Percentiles rank a stretch among this genome's conserved stretches.
Evolutionary conservation across 371 early-diverging fungal genomes (phyloP).

Genomic region (Batrachochytrium dendrobatidis): DNA sequence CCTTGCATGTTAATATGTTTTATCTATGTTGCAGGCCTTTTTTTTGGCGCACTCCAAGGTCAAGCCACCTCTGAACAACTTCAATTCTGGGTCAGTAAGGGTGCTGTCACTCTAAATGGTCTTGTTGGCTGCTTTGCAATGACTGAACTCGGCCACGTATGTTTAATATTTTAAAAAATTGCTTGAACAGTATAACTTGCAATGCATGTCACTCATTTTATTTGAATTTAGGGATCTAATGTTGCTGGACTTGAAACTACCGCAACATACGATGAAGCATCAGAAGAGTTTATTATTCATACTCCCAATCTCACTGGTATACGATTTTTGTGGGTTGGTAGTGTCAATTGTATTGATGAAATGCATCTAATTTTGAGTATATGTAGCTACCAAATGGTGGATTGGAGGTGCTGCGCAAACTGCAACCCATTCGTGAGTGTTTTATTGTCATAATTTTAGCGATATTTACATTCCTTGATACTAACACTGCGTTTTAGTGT

Average conservation of each 20-base stretch:
- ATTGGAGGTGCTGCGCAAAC: slow-evolving; percentile 68
- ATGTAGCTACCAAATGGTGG: slow-evolving; percentile 93
- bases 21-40: slow-evolving; percentile 51
- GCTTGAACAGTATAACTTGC: background rate
- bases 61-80: slow-evolving; percentile 82
- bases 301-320: slow-evolving; percentile 65
- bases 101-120: slow-evolving; percentile 72
- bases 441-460: background rate
- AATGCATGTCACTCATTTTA: too few species aligned
- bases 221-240: slow-evolving; percentile 47
- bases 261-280: slow-evolving; percentile 73
- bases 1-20: background rate
- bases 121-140: slow-evolving; percentile 86
- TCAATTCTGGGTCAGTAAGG: slow-evolving; percentile 81
- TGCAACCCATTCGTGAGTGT: slow-evolving; percentile 61
- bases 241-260: slow-evolving; percentile 84
- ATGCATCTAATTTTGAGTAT: slow-evolving; percentile 20
- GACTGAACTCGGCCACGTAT: slow-evolving; percentile 73
- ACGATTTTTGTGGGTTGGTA: background rate
- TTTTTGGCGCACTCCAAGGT: slow-evolving; percentile 83
- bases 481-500: slow-evolving; percentile 39
- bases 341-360: background rate
- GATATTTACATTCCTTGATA: background rate
- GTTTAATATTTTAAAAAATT: slow-evolving; percentile 1
- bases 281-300: slow-evolving; percentile 62